Evolutionary conservation across 371 early-diverging fungal genomes (phyloP).

Genomic region (Batrachochytrium dendrobatidis): DNA sequence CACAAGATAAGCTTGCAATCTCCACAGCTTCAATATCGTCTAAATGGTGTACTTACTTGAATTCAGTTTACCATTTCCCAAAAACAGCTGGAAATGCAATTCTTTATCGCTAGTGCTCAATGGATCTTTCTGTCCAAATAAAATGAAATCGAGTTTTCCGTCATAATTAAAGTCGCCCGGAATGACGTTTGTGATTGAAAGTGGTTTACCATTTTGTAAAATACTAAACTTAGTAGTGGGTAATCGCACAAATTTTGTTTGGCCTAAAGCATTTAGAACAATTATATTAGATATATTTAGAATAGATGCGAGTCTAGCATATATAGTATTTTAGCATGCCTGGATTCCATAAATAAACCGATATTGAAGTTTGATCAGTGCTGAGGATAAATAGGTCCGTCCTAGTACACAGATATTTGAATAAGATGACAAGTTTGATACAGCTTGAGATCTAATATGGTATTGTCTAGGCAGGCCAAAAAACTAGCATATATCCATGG

Average conservation of each 20-base stretch:
- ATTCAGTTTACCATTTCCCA: slow-evolving; percentile 59
- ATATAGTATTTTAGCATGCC: slow-evolving; percentile 3
- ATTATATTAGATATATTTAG: too few relatives aligned
- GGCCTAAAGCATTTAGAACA: too few relatives aligned
- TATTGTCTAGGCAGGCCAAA: too few relatives aligned
- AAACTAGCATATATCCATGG: background rate
- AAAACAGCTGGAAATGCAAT: slow-evolving; percentile 57
- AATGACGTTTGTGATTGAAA: slow-evolving; percentile 61
- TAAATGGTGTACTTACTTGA: too few relatives aligned
- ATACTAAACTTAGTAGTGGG: background rate
- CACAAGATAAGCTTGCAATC: too few relatives aligned
- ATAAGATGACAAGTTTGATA: background rate
- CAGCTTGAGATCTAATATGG: background rate
- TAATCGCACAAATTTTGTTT: too few relatives aligned
- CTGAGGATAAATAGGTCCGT: slow-evolving; percentile 71
- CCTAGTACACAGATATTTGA: slow-evolving; percentile 23
- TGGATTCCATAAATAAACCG: slow-evolving; percentile 64
- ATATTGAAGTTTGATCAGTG: slow-evolving; percentile 53
- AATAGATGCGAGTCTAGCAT: too few relatives aligned
- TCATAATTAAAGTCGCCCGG: slow-evolving; percentile 83
- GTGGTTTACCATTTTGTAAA: background rate
- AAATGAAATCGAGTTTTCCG: slow-evolving; percentile 72
- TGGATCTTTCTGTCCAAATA: slow-evolving; percentile 54
- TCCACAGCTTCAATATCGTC: too few relatives aligned
- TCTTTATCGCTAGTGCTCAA: slow-evolving; percentile 36